These are phyloP conservation scores for Cladochytrium replicatum DNA, from an alignment of 192 early-diverging fungal species.

Conservation along the genomic window DNA sequence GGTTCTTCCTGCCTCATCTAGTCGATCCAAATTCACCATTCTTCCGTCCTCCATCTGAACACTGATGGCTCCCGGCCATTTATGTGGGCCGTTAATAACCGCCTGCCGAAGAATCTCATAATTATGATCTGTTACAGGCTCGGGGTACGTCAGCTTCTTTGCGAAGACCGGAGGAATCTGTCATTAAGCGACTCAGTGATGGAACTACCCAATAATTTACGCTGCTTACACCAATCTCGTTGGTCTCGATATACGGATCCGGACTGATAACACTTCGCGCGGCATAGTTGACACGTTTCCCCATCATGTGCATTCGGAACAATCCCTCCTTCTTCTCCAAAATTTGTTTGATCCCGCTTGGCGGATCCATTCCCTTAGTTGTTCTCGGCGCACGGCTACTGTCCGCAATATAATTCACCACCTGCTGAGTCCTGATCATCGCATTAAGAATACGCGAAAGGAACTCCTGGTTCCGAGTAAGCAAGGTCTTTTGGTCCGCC, in stretches of 20 bases:
- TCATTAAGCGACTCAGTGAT: background rate
- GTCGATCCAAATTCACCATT: slow-evolving; percentile 63
- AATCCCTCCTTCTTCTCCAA: slow-evolving; percentile 99
- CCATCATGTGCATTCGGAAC: slow-evolving; percentile 99
- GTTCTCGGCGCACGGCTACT: slow-evolving; percentile 71
- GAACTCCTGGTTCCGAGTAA: slow-evolving; percentile 11
- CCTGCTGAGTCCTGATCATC: slow-evolving; percentile 78
- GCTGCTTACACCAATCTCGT: slow-evolving; percentile 68
- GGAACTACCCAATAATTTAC: background rate
- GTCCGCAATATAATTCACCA: slow-evolving; percentile 90
- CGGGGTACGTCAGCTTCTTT: slow-evolving; percentile 88
- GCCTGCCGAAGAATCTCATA: slow-evolving; percentile 79
- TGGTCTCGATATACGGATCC: slow-evolving; percentile 94
- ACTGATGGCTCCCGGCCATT: slow-evolving; percentile 93
- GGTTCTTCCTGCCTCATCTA: slow-evolving; percentile 80
- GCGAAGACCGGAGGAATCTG: slow-evolving; percentile 91
- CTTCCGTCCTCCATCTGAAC: slow-evolving; percentile 95
- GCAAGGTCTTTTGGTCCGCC: slow-evolving; percentile 5
- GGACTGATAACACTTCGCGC: slow-evolving; percentile 96
- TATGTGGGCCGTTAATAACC: slow-evolving; percentile 90
- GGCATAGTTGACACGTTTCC: slow-evolving; percentile 98
- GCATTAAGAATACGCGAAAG: slow-evolving; percentile 33
- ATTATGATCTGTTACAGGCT: slow-evolving; percentile 94
- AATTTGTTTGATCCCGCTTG: slow-evolving; percentile 89
- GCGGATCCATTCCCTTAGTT: slow-evolving; percentile 50